Evolutionary conservation across 2,329 filamentous ascomycete species (phyloP).

Genomic region (Diplodia scrobiculata): DNA sequence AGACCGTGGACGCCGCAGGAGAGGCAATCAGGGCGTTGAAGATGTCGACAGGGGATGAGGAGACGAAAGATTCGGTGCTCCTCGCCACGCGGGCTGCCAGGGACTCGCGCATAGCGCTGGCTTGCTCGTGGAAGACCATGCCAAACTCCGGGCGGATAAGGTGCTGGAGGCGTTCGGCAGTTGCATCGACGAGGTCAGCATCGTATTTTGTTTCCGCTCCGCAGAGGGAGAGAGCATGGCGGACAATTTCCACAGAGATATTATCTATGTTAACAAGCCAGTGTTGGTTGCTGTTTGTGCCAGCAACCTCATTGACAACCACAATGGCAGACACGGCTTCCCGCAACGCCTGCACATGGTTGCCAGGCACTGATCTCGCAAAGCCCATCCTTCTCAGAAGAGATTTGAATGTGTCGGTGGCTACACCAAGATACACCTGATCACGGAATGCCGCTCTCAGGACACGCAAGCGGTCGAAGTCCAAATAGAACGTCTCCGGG

Average conservation of each 20-base stretch:
- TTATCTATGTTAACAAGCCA: conserved; percentile 48
- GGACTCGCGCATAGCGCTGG: conserved; percentile 36
- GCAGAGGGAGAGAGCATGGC: conserved; percentile 45
- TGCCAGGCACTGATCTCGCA: conserved; percentile 34
- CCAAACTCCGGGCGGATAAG: conserved; percentile 38
- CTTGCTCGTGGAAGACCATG: conserved; percentile 37
- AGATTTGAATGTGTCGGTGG: conserved; percentile 54
- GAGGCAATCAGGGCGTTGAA: conserved; percentile 48
- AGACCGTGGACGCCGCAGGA: neutral
- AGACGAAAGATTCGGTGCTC: conserved; percentile 39
- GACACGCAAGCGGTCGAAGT: conserved; percentile 57
- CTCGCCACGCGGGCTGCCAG: conserved; percentile 38
- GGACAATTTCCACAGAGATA: conserved; percentile 51
- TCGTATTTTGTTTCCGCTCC: conserved; percentile 38
- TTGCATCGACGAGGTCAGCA: conserved; percentile 39
- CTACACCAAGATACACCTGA: conserved; percentile 58
- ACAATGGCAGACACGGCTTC: conserved; percentile 47
- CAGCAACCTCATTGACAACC: conserved; percentile 24
- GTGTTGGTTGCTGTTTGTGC: conserved; percentile 38
- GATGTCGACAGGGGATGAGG: conserved; percentile 47
- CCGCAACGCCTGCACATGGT: conserved; percentile 37
- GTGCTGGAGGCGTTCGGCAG: conserved; percentile 43
- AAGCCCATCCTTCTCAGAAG: conserved; percentile 37
- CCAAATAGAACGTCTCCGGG: conserved; percentile 61
- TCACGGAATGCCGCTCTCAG: conserved; percentile 58